These are phyloP conservation scores for Heterobasidion parviporum DNA, from an alignment of 1,284 basidiomycete species.

Conservation along the genomic window DNA sequence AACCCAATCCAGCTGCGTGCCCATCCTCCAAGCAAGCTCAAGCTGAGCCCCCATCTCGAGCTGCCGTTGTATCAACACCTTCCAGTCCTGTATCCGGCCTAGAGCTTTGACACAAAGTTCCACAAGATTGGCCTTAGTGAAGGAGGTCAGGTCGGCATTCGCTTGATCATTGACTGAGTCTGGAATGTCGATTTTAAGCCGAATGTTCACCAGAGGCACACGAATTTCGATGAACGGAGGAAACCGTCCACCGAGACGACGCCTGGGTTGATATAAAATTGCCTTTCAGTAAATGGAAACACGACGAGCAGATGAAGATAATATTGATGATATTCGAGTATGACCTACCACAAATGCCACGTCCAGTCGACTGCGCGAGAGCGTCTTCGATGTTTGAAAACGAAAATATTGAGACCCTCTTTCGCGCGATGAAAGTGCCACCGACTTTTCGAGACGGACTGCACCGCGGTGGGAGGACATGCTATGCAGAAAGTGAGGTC, in stretches of 20 bases:
- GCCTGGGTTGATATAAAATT: constrained; percentile 35
- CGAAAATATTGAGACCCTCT: constrained; percentile 69
- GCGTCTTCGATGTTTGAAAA: constrained; percentile 69
- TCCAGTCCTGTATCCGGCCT: constrained; percentile 50
- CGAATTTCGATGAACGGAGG: constrained; percentile 38
- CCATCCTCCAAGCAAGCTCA: constrained; percentile 70
- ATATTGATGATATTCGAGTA: background rate
- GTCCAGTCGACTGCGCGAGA: constrained; percentile 75
- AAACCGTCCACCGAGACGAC: constrained; percentile 41
- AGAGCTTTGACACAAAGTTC: constrained; percentile 49
- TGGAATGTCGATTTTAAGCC: constrained; percentile 60
- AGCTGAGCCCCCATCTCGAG: constrained; percentile 49
- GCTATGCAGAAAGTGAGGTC: constrained; percentile 76
- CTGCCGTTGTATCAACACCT: constrained; percentile 46
- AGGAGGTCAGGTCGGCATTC: constrained; percentile 33
- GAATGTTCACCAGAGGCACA: constrained; percentile 42
- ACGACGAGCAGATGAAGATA: too few relatives aligned
- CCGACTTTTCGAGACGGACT: constrained; percentile 30
- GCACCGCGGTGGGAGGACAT: constrained; percentile 47
- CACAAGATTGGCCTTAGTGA: constrained; percentile 54
- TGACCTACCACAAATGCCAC: constrained; percentile 72
- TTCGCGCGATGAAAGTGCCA: constrained; percentile 36
- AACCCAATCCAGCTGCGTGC: constrained; percentile 73
- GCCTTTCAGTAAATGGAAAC: background rate
- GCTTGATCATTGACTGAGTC: constrained; percentile 26